A percentile compares a stretch with the other conserved stretches of the same genome.
Evolutionary conservation across 2,329 filamentous ascomycete genomes (phyloP).

Genomic region (Penicillium oxalicum): DNA sequence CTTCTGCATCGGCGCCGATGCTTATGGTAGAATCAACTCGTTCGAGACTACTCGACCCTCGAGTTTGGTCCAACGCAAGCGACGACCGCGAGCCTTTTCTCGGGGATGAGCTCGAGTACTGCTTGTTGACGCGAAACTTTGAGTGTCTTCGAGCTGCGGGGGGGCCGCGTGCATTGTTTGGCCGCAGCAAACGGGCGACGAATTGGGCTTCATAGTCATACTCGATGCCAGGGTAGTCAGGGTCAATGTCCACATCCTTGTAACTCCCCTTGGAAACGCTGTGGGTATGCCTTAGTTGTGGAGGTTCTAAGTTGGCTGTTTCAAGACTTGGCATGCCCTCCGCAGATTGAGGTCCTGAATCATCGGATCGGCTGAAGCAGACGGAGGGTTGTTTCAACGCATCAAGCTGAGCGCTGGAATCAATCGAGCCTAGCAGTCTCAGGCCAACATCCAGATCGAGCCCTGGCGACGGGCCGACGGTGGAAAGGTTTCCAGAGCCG

Average conservation of each 20-base stretch:
- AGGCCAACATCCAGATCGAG: too few species aligned
- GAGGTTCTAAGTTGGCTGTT: too few species aligned
- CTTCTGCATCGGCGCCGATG: conserved; percentile 7
- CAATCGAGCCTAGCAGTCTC: too few species aligned
- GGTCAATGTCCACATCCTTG: conserved; percentile 2
- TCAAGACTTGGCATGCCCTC: not conserved
- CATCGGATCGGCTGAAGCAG: conserved; percentile 3
- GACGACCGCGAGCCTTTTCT: conserved; percentile 11
- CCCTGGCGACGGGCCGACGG: too few species aligned
- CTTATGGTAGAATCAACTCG: conserved; percentile 15
- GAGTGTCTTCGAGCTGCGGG: conserved; percentile 14
- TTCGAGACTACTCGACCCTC: conserved; percentile 7
- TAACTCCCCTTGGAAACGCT: not conserved
- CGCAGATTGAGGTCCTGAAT: not conserved
- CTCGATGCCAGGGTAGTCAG: conserved; percentile 2
- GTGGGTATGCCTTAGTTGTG: not conserved
- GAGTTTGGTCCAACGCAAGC: conserved; percentile 8
- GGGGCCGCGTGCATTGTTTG: conserved; percentile 7
- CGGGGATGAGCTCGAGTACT: conserved; percentile 2
- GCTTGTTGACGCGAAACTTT: conserved; percentile 9
- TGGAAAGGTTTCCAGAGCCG: too few species aligned
- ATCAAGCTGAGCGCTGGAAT: too few species aligned
- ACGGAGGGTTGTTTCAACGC: not conserved
- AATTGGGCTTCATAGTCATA: conserved; percentile 2
- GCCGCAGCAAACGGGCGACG: conserved; percentile 3